Percentiles rank a stretch among this genome's conserved stretches.
Conservation (phyloP, 169 alveolate species). For the Plasmodium coatneyi region DNA sequence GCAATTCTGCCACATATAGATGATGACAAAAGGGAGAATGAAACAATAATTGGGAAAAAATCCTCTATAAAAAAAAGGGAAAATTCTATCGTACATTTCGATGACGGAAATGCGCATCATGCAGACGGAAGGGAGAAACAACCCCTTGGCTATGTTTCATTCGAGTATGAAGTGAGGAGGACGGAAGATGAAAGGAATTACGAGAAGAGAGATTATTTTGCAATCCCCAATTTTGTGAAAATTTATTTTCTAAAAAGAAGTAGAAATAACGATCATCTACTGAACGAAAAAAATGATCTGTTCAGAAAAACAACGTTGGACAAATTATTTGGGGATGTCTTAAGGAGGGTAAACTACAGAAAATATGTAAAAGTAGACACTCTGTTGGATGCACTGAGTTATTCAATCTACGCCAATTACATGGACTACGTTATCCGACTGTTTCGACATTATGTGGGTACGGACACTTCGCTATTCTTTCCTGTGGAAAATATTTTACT, state of each 20-base stretch:
- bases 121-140: background rate
- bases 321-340: constrained; percentile 39
- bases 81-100: background rate
- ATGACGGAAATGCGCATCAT: background rate
- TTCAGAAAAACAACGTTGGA: background rate
- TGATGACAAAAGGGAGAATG: background rate
- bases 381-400: constrained; percentile 6
- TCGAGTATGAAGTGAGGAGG: constrained; percentile 37
- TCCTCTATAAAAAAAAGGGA: background rate
- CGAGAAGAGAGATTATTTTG: background rate
- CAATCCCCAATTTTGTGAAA: constrained; percentile 48
- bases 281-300: constrained; percentile 1
- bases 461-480: constrained; percentile 17
- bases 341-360: constrained; percentile 32
- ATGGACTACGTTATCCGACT: constrained; percentile 16
- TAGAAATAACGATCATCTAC: background rate
- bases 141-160: constrained; percentile 36
- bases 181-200: background rate
- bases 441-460: constrained; percentile 8
- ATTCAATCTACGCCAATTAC: background rate
- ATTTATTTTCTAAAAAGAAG: constrained; percentile 31
- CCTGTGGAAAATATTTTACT: constrained; percentile 30
- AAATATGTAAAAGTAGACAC: constrained; percentile 33
- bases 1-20: background rate
- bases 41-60: background rate